Percentiles rank a stretch among this genome's conserved stretches.
Evolutionary conservation across 2,329 filamentous ascomycete genomes (phyloP).

Genomic region (Macrophomina phaseolina): DNA sequence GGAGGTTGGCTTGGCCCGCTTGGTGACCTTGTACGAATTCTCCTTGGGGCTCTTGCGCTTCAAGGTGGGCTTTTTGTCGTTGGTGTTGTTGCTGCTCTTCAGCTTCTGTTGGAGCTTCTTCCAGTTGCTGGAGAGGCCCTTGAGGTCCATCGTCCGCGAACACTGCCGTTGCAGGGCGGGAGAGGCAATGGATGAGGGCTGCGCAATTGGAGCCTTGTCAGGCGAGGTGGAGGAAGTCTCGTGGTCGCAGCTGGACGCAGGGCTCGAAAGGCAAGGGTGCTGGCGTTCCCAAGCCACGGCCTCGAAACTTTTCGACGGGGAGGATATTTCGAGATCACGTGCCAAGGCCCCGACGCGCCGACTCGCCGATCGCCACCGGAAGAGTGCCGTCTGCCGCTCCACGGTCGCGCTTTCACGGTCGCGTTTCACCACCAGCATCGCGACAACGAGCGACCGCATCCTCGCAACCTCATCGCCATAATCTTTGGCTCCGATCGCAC

Average conservation of each 20-base stretch:
- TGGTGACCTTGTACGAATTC: conserved; percentile 34
- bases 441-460: conserved; percentile 14
- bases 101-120: conserved; percentile 73
- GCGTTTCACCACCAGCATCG: conserved; percentile 20
- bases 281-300: not conserved
- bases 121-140: conserved; percentile 67
- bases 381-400: conserved; percentile 1
- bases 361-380: conserved; percentile 18
- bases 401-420: conserved; percentile 24
- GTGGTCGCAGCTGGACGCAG: not conserved
- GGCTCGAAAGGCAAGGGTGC: not conserved
- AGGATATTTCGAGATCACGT: not conserved
- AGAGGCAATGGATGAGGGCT: not conserved
- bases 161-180: not conserved
- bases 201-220: not conserved
- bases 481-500: not conserved
- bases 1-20: conserved; percentile 38
- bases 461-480: conserved; percentile 5
- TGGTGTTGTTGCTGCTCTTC: conserved; percentile 41
- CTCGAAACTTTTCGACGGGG: conserved; percentile 19
- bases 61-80: conserved; percentile 37
- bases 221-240: not conserved
- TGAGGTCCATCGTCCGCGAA: conserved; percentile 45
- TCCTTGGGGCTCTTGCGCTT: conserved; percentile 40
- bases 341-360: not conserved